Evolutionary conservation across 257 asterid genomes (phyloP).

Genomic region (Avicennia marina): DNA sequence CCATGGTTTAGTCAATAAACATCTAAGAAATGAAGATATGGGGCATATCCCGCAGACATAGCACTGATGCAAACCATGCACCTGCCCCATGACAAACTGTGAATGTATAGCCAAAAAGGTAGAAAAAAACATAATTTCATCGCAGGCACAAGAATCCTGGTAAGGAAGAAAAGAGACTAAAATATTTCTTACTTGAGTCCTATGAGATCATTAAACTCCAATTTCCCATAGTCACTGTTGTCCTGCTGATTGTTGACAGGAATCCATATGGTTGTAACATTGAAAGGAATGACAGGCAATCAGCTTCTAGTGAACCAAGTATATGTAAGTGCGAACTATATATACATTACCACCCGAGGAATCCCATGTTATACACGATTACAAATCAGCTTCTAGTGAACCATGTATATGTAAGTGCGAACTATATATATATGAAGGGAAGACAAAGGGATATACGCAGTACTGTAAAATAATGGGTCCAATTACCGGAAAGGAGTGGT

Average conservation of each 20-base stretch:
- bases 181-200: slow-evolving; percentile 52
- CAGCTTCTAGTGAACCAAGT: too few relatives aligned
- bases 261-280: slow-evolving; percentile 68
- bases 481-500: too few relatives aligned
- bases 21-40: slow-evolving; percentile 48
- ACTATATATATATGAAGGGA: too few relatives aligned
- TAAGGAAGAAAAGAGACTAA: background rate
- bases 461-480: too few relatives aligned
- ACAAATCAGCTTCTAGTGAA: too few relatives aligned
- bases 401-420: too few relatives aligned
- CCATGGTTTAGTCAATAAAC: slow-evolving; percentile 61
- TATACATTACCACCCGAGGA: slow-evolving; percentile 30
- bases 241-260: slow-evolving; percentile 43
- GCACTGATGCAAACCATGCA: slow-evolving; percentile 72
- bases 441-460: too few relatives aligned
- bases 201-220: slow-evolving; percentile 48
- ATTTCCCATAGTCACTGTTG: slow-evolving; percentile 48
- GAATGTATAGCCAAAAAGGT: too few relatives aligned
- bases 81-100: too few relatives aligned
- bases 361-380: slow-evolving; percentile 35
- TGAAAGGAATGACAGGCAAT: slow-evolving; percentile 56
- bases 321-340: too few relatives aligned
- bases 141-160: too few relatives aligned
- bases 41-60: slow-evolving; percentile 62
- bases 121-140: background rate